Conservation (phyloP, 495 filamentous ascomycete species). For the Trichoderma orchidacearum region DNA sequence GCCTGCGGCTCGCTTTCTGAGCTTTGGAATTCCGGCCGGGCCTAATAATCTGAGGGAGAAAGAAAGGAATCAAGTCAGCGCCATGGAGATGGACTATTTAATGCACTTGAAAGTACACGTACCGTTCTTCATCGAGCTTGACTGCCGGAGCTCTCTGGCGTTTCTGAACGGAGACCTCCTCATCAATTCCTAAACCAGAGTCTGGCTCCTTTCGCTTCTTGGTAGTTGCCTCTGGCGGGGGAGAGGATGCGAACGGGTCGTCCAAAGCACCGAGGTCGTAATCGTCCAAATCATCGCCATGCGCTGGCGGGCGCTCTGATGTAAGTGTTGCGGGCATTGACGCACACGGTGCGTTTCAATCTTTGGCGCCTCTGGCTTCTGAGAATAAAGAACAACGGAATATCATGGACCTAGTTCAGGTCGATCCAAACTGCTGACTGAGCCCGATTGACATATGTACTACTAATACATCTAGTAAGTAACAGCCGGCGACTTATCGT, state of each 20-base stretch:
- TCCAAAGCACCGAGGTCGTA: slow-evolving; percentile 49
- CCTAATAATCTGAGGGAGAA: slow-evolving; percentile 41
- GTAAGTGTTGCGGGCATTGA: not conserved
- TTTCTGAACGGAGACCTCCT: slow-evolving; percentile 69
- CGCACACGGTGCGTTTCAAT: slow-evolving; percentile 1
- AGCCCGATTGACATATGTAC: not conserved
- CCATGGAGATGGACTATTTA: not conserved
- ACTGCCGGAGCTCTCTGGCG: slow-evolving; percentile 55
- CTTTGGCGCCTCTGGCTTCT: not conserved
- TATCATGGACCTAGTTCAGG: no score
- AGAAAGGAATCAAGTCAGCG: not conserved
- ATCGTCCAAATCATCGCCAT: slow-evolving; percentile 50
- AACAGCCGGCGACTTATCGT: no score
- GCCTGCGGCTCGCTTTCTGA: slow-evolving; percentile 55
- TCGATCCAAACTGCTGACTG: no score
- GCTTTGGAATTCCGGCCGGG: slow-evolving; percentile 57
- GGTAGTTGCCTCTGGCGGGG: slow-evolving; percentile 12
- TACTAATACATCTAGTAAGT: no score
- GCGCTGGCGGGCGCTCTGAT: not conserved
- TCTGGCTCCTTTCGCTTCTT: slow-evolving; percentile 22
- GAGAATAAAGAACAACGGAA: not conserved
- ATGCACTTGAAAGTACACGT: slow-evolving; percentile 4
- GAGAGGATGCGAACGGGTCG: slow-evolving; percentile 19
- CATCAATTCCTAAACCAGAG: slow-evolving; percentile 58
- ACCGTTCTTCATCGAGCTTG: slow-evolving; percentile 79